Conservation (phyloP, 1,284 basidiomycete species). For the Tilletiopsis washingtonensis region DNA sequence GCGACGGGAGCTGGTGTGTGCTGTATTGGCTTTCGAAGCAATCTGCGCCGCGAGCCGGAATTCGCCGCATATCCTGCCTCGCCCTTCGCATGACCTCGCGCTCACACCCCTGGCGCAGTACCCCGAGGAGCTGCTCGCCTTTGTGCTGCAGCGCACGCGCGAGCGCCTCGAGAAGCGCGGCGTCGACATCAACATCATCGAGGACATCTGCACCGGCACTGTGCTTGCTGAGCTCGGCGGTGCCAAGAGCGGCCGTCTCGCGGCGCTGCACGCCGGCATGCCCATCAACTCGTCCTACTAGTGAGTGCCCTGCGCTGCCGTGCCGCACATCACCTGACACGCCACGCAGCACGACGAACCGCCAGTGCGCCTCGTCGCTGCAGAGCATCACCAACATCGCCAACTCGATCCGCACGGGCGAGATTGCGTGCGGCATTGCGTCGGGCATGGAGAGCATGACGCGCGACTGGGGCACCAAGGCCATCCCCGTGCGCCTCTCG, state of each 20-base stretch:
- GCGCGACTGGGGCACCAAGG: slow-evolving; percentile 41
- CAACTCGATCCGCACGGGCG: slow-evolving; percentile 41
- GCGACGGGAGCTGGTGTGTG: too few species aligned
- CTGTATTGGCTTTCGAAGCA: too few species aligned
- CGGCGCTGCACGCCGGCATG: slow-evolving; percentile 47
- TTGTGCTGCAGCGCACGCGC: slow-evolving; percentile 41
- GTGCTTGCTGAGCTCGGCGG: slow-evolving; percentile 50
- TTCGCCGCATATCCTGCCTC: background rate
- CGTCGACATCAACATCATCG: slow-evolving; percentile 42
- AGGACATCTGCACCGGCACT: slow-evolving; percentile 47
- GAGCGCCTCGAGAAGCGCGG: slow-evolving; percentile 42
- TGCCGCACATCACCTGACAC: background rate
- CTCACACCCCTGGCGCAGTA: slow-evolving; percentile 7
- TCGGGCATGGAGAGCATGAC: slow-evolving; percentile 45
- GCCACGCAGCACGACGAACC: slow-evolving; percentile 45
- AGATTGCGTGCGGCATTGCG: slow-evolving; percentile 39
- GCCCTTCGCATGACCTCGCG: background rate
- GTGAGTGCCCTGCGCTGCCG: background rate
- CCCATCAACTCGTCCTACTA: slow-evolving; percentile 19
- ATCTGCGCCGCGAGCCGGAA: too few species aligned
- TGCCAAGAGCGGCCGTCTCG: slow-evolving; percentile 47
- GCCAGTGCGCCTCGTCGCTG: slow-evolving; percentile 48
- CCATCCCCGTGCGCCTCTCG: slow-evolving; percentile 43
- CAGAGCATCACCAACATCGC: slow-evolving; percentile 48
- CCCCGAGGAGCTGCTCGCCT: slow-evolving; percentile 45